A percentile compares a stretch with the other conserved stretches of the same genome.
Conservation (phyloP, 805 yeast species). For the Pichia eremophila region DNA sequence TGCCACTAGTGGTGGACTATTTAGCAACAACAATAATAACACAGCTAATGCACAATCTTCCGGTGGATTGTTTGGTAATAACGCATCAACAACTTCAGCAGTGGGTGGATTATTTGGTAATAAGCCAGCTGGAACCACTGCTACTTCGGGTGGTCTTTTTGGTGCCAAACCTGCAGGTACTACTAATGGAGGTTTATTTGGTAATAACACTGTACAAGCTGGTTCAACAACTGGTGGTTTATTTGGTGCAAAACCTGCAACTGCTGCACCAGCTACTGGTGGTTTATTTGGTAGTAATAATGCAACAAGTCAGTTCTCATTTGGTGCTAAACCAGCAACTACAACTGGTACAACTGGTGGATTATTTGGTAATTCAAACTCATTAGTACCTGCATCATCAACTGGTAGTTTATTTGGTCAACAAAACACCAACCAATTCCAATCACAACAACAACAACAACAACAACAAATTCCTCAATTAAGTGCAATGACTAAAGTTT, state of each 20-base stretch:
- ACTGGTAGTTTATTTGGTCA: neutral
- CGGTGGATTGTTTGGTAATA: conserved; percentile 15
- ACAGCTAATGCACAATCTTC: conserved; percentile 9
- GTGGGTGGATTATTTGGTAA: conserved; percentile 33
- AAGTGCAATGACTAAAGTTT: conserved; percentile 67
- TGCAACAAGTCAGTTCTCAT: conserved; percentile 17
- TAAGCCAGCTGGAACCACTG: conserved; percentile 6
- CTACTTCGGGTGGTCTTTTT: conserved; percentile 15
- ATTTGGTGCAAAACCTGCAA: conserved; percentile 15
- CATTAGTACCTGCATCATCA: neutral
- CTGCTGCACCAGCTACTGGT: neutral
- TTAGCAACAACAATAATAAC: conserved; percentile 14
- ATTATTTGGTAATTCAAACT: conserved; percentile 26
- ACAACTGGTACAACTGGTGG: conserved; percentile 21
- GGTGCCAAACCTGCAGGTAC: conserved; percentile 10
- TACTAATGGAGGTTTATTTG: conserved; percentile 8
- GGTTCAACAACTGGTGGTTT: conserved; percentile 12
- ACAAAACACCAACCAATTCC: neutral
- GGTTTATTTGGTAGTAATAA: conserved; percentile 11
- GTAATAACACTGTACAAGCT: conserved; percentile 7
- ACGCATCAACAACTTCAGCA: conserved; percentile 8
- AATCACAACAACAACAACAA: conserved; percentile 1
- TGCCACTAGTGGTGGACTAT: conserved; percentile 13
- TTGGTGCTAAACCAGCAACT: conserved; percentile 20
- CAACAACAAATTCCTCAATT: conserved; percentile 32